Conservation (phyloP, 2,329 filamentous ascomycete genomes). For the Albifimbria verrucaria region DNA sequence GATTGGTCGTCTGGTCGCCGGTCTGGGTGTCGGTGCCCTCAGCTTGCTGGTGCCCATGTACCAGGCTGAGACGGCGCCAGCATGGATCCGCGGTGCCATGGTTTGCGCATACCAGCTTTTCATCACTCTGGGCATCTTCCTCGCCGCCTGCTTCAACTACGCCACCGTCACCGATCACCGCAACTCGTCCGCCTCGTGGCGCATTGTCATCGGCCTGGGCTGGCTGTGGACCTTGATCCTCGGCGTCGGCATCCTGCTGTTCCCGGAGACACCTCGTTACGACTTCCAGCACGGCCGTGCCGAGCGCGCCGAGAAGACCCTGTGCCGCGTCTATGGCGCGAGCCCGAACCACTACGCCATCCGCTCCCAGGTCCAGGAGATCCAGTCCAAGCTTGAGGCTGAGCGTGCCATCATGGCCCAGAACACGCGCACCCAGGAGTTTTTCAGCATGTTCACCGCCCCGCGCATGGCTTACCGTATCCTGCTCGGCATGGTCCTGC, state of each 20-base stretch:
- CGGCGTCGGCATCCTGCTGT: slow-evolving; percentile 44
- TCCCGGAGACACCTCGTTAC: slow-evolving; percentile 51
- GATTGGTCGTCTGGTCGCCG: slow-evolving; percentile 61
- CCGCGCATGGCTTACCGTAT: slow-evolving; percentile 64
- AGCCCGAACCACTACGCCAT: slow-evolving; percentile 40
- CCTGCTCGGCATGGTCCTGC: slow-evolving; percentile 55
- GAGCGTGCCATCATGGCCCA: slow-evolving; percentile 34
- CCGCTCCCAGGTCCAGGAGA: slow-evolving; percentile 49
- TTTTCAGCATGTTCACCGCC: slow-evolving; percentile 60
- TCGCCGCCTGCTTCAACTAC: slow-evolving; percentile 58
- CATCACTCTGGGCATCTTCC: slow-evolving; percentile 67
- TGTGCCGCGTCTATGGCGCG: slow-evolving; percentile 46
- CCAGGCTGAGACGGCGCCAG: slow-evolving; percentile 66
- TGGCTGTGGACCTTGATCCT: slow-evolving; percentile 48
- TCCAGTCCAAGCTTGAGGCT: slow-evolving; percentile 49
- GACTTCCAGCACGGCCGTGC: slow-evolving; percentile 45
- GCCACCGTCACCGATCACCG: slow-evolving; percentile 49
- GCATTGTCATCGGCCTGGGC: slow-evolving; percentile 54
- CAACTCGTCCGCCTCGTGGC: slow-evolving; percentile 52
- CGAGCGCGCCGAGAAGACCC: slow-evolving; percentile 43
- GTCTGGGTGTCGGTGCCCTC: slow-evolving; percentile 64
- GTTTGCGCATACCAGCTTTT: slow-evolving; percentile 68
- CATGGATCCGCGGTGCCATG: slow-evolving; percentile 62
- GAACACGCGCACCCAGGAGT: slow-evolving; percentile 39
- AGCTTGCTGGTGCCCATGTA: slow-evolving; percentile 69